Evolutionary conservation across 352 stramenopile species (phyloP).

Genomic region (Globisporangium uncinulatum): DNA sequence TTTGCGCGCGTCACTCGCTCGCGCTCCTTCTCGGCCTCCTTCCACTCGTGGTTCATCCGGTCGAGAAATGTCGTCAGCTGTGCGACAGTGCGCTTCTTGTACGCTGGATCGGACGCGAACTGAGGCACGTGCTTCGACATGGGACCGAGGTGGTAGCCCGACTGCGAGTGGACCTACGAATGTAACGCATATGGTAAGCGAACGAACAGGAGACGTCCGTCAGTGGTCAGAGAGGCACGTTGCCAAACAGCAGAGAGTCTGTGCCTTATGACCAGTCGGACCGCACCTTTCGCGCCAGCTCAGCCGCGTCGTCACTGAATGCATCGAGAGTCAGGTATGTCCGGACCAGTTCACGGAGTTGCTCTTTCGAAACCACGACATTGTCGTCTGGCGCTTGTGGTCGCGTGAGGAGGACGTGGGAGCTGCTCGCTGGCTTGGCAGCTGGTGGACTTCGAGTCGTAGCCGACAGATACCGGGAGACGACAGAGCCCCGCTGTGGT

Average conservation of each 20-base stretch:
- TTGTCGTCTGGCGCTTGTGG: neutral
- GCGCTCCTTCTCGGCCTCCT: slow-evolving; percentile 31
- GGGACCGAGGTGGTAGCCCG: slow-evolving; percentile 42
- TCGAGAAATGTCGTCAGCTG: slow-evolving; percentile 33
- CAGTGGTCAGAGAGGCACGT: too few relatives aligned
- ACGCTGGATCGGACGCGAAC: slow-evolving; percentile 31
- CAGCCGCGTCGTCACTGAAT: slow-evolving; percentile 33
- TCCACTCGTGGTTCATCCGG: slow-evolving; percentile 50
- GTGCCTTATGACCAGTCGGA: too few relatives aligned
- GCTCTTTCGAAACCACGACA: slow-evolving; percentile 5
- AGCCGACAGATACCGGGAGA: slow-evolving; percentile 1
- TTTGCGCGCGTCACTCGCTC: slow-evolving; percentile 28
- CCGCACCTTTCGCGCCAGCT: slow-evolving; percentile 24
- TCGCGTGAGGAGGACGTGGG: neutral
- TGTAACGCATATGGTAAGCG: too few relatives aligned
- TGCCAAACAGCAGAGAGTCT: too few relatives aligned
- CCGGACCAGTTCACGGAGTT: slow-evolving; percentile 29
- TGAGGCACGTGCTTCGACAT: slow-evolving; percentile 21
- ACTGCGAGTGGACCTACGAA: slow-evolving; percentile 29
- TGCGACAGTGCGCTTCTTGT: slow-evolving; percentile 37
- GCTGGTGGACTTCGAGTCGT: neutral
- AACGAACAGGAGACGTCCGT: too few relatives aligned
- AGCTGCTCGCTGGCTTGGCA: neutral
- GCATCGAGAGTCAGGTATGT: slow-evolving; percentile 36
- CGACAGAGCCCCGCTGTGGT: slow-evolving; percentile 2